Evolutionary conservation across 1,139 yeast species (phyloP).

Genomic region (Debaryomyces sp.): DNA sequence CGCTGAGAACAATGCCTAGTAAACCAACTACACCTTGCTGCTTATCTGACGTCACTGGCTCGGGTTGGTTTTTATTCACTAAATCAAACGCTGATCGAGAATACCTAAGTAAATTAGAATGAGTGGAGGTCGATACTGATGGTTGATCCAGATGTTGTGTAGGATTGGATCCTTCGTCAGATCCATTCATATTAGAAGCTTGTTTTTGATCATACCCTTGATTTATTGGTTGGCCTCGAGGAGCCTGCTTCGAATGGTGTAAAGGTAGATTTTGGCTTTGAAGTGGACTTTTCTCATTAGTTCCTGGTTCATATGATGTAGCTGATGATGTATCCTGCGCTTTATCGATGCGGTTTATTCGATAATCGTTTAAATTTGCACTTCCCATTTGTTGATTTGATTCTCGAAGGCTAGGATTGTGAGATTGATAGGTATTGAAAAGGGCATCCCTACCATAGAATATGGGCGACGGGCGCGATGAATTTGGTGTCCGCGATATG

Average conservation of each 20-base stretch:
- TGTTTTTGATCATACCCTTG: neutral
- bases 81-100: slow-evolving; percentile 21
- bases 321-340: neutral
- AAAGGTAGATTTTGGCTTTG: neutral
- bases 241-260: neutral
- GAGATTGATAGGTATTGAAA: neutral
- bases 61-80: slow-evolving; percentile 10
- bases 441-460: neutral
- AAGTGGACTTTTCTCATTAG: neutral
- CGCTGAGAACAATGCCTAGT: slow-evolving; percentile 22
- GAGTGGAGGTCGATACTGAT: neutral
- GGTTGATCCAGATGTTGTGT: neutral
- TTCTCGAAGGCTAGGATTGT: neutral
- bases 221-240: neutral
- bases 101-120: slow-evolving; percentile 9
- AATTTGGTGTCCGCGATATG: neutral
- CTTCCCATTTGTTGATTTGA: neutral
- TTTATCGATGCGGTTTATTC: neutral
- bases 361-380: neutral
- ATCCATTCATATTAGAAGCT: neutral
- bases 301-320: neutral
- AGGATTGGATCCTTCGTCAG: neutral
- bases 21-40: slow-evolving; percentile 23
- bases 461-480: neutral
- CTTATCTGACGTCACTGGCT: slow-evolving; percentile 13